These are phyloP conservation scores for Pisolithus thermaeus DNA, from an alignment of 1,284 basidiomycete genomes.

Conservation along the genomic window DNA sequence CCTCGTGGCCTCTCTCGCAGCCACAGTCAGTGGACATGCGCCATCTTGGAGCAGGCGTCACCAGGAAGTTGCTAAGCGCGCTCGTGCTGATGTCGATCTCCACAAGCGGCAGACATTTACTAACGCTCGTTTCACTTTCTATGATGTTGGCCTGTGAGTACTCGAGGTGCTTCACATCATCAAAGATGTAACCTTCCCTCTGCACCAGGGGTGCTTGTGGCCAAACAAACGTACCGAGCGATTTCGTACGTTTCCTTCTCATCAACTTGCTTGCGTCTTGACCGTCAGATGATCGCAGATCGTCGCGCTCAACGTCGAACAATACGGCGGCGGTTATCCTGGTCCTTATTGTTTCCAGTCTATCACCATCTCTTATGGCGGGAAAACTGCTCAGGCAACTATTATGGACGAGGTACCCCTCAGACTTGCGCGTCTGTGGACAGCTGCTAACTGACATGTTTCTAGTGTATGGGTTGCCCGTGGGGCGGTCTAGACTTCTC, in stretches of 20 bases:
- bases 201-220: conserved; percentile 52
- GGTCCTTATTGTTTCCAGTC: conserved; percentile 56
- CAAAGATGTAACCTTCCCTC: conserved; percentile 5
- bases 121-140: conserved; percentile 43
- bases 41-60: conserved; percentile 33
- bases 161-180: not conserved
- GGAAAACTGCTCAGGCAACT: conserved; percentile 54
- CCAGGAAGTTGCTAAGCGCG: conserved; percentile 40
- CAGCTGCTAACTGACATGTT: conserved; percentile 4
- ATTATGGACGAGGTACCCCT: conserved; percentile 61
- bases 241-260: conserved; percentile 42
- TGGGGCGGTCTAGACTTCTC: conserved; percentile 77
- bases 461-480: conserved; percentile 67
- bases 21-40: conserved; percentile 30
- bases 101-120: conserved; percentile 31
- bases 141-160: conserved; percentile 52
- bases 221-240: conserved; percentile 33
- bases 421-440: conserved; percentile 3
- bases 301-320: conserved; percentile 39
- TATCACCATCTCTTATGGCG: conserved; percentile 62
- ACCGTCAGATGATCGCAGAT: conserved; percentile 29
- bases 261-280: conserved; percentile 3
- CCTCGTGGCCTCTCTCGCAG: conserved; percentile 33
- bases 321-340: conserved; percentile 53
- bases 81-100: conserved; percentile 33